These are phyloP conservation scores for Delonix regia DNA, from an alignment of 306 rosid genomes.

Conservation along the genomic window DNA sequence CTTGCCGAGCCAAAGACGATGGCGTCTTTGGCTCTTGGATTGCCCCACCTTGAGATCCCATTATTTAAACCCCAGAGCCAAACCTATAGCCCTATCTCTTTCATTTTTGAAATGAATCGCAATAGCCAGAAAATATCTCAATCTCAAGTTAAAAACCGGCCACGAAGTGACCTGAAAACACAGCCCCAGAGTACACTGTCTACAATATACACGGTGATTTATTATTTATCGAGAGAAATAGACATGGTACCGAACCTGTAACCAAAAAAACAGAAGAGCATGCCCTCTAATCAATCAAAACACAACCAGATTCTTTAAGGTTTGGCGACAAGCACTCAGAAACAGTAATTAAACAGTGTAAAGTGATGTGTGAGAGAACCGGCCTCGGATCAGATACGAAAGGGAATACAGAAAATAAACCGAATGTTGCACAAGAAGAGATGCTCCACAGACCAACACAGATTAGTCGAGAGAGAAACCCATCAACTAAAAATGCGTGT, in stretches of 20 bases:
- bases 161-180: conserved; percentile 27
- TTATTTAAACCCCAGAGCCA: conserved; percentile 56
- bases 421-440: conserved; percentile 23
- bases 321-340: conserved; percentile 19
- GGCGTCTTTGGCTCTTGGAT: conserved; percentile 48
- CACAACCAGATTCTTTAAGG: conserved; percentile 14
- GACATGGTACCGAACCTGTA: conserved; percentile 32
- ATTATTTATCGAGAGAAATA: not conserved
- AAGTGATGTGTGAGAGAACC: conserved; percentile 27
- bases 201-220: conserved; percentile 2
- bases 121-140: conserved; percentile 6
- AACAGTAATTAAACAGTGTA: conserved; percentile 37
- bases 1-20: conserved; percentile 53
- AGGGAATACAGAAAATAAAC: conserved; percentile 29
- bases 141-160: conserved; percentile 15
- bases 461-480: not conserved
- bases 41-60: conserved; percentile 71
- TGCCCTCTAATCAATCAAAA: not conserved
- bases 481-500: conserved; percentile 39
- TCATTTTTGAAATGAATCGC: not conserved
- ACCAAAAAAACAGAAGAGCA: conserved; percentile 15
- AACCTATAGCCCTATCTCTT: conserved; percentile 22
- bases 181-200: conserved; percentile 18
- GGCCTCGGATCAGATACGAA: conserved; percentile 36
- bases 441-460: conserved; percentile 24